Base-by-base conservation (phyloP, 164 flowering plant species). In the Litsea cubeba region DNA sequence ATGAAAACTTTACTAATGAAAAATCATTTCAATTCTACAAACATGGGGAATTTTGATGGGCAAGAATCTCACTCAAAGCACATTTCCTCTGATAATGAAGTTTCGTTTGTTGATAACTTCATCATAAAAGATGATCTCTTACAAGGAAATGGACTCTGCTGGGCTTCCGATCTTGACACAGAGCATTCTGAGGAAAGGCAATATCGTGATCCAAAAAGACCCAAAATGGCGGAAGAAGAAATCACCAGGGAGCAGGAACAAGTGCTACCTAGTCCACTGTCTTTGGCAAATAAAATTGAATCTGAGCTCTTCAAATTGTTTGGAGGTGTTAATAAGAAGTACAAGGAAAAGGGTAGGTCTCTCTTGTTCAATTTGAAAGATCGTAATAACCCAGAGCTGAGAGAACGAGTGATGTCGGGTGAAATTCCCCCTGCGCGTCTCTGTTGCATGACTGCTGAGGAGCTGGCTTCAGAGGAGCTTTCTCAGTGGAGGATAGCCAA, bases 241-340 rank as follows among this genome's bases (percentile, higher is more conserved):
- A 72, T n/a, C 10, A 12, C 30, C 6, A 68, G 72, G 63, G 74
- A 51, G 32, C 40, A n/a, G 71, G 79, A 71, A 68, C 62, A 74
- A 50, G 32, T 50, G 1, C 46, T 51, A 32, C 71, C 70, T 23
- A 76, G 84, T 58, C 90, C 94, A 2, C 79, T 90, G 49, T 58
- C 67, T 51, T 73, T 96, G 75, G 98, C 98, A n/a, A 68, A 68
- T 58, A 70, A 85, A 78, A 91, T 96, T 79, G 99, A 96, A 83
- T 85, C 82, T 15, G 98, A 94, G 77, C 92, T 96, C 25, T 94
- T 90, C 68, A 92, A 91, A 76, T 79, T 91, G 66, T 91, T 87
- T 90, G 97, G 97, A 40, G 99, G 98, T 80, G 98, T 96, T 62
- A 96, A 92, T 82, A 96, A 94, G 79, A 96, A 96, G 78, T 96